phyloP scores from a whole-genome alignment of 225 moss, liverwort and hornwort genomes.

The Physcomitrellopsis africana region DNA sequence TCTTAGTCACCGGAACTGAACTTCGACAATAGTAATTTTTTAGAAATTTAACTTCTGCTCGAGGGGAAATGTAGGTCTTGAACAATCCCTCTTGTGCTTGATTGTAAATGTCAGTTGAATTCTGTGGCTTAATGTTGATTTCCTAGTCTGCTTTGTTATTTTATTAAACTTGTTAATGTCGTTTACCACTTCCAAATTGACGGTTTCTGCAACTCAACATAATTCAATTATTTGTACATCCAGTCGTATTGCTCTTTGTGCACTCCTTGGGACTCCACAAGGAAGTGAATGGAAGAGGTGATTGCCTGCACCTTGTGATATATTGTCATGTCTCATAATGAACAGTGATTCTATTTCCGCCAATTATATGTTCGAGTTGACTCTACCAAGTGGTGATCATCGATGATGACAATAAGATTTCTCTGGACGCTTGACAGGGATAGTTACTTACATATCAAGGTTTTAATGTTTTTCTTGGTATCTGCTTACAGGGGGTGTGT shows the following conservation, averaged over 20 bases:
- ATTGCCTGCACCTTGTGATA: neutral
- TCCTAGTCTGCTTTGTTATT: neutral
- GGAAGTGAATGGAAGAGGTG: neutral
- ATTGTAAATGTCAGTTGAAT: slow-evolving; percentile 6
- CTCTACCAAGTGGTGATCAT: neutral
- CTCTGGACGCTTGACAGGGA: neutral
- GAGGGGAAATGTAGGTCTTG: neutral
- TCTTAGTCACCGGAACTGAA: slow-evolving; percentile 1
- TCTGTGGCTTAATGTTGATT: slow-evolving; percentile 9
- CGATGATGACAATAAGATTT: too few relatives aligned
- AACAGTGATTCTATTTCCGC: too few relatives aligned
- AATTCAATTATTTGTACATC: neutral
- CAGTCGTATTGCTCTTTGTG: neutral
- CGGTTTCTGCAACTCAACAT: too few relatives aligned
- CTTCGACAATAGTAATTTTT: neutral
- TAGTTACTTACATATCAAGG: slow-evolving; percentile 9
- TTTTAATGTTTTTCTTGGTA: slow-evolving; percentile 25
- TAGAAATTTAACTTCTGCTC: too few relatives aligned
- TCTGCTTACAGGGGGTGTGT: slow-evolving; percentile 68
- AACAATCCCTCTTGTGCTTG: neutral
- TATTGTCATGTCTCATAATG: neutral
- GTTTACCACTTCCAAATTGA: neutral
- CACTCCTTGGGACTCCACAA: neutral
- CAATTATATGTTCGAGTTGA: neutral
- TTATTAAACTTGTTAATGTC: slow-evolving; percentile 7